Conservation (phyloP, 2,329 filamentous ascomycete species). For the Albophoma yamanashiensis region DNA sequence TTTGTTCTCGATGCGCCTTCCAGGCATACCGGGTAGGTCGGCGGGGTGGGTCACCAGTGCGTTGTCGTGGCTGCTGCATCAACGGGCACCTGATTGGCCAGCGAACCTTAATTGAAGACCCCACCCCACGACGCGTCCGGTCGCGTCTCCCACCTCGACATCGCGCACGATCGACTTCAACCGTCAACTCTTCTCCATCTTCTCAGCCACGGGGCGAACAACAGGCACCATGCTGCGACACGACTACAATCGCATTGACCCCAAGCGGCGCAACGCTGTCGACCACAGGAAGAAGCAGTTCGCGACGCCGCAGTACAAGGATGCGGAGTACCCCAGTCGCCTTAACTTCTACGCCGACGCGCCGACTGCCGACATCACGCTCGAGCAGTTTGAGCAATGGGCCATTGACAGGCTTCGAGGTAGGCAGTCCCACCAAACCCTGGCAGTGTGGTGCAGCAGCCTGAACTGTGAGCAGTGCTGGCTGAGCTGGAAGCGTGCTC, state of each 20-base stretch:
- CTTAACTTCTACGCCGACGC: slow-evolving; percentile 87
- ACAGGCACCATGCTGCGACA: slow-evolving; percentile 34
- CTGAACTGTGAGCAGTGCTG: slow-evolving; percentile 46
- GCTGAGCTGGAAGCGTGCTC: slow-evolving; percentile 88
- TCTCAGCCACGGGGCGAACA: background rate
- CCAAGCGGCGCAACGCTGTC: slow-evolving; percentile 67
- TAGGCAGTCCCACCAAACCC: slow-evolving; percentile 24
- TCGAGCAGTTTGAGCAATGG: slow-evolving; percentile 98
- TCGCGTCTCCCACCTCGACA: slow-evolving; percentile 18
- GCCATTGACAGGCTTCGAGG: slow-evolving; percentile 83
- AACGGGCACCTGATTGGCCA: background rate
- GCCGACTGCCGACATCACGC: slow-evolving; percentile 85
- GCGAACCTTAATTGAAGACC: slow-evolving; percentile 12
- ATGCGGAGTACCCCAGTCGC: slow-evolving; percentile 70
- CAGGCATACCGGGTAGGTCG: background rate
- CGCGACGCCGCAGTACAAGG: slow-evolving; percentile 62
- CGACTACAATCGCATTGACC: slow-evolving; percentile 41
- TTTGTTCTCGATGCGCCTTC: background rate
- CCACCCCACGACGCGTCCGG: slow-evolving; percentile 17
- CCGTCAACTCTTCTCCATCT: background rate
- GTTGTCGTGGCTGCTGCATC: background rate
- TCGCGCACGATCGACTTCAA: slow-evolving; percentile 4
- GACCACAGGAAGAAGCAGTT: slow-evolving; percentile 85
- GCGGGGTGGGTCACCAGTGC: background rate
- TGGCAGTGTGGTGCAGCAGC: background rate